A percentile compares a stretch with the other conserved stretches of the same genome.
Conservation (phyloP, 208 protist species). For the Leishmania lainsoni region DNA sequence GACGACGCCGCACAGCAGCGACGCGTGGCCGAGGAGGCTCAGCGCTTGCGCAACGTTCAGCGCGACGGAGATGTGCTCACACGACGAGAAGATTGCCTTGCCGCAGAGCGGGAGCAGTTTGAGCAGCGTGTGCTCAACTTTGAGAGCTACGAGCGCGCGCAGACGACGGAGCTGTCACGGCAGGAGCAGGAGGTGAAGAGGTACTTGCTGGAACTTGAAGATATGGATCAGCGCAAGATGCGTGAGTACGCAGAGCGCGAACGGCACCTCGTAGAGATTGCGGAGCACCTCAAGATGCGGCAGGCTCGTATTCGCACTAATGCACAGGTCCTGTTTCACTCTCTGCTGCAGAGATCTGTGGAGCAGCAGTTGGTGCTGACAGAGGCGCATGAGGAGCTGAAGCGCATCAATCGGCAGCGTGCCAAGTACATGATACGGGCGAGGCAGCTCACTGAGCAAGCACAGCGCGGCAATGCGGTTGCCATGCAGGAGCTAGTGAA, state of each 20-base stretch:
- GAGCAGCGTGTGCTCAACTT: slow-evolving; percentile 45
- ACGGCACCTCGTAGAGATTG: slow-evolving; percentile 40
- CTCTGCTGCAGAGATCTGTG: slow-evolving; percentile 36
- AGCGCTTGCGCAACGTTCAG: slow-evolving; percentile 27
- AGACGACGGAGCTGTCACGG: slow-evolving; percentile 26
- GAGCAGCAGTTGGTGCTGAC: slow-evolving; percentile 41
- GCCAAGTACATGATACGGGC: slow-evolving; percentile 34
- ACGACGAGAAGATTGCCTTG: slow-evolving; percentile 35
- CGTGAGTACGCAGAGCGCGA: slow-evolving; percentile 41
- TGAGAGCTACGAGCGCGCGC: slow-evolving; percentile 33
- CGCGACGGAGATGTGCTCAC: slow-evolving; percentile 28
- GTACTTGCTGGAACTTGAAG: slow-evolving; percentile 60
- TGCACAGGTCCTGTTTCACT: slow-evolving; percentile 31
- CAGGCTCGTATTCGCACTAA: slow-evolving; percentile 21
- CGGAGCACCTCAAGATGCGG: slow-evolving; percentile 31
- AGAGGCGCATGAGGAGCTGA: slow-evolving; percentile 32
- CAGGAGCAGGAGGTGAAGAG: slow-evolving; percentile 54
- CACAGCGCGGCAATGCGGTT: slow-evolving; percentile 13
- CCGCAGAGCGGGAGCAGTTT: slow-evolving; percentile 40
- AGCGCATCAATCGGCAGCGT: slow-evolving; percentile 39
- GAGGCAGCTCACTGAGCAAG: slow-evolving; percentile 11
- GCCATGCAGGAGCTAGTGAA: slow-evolving; percentile 23
- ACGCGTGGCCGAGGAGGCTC: slow-evolving; percentile 27
- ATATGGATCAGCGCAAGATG: slow-evolving; percentile 50
- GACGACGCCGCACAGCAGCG: slow-evolving; percentile 11